Base-by-base conservation (phyloP, 1,139 yeast genomes). In the Schwanniomyces etchellsii region DNA sequence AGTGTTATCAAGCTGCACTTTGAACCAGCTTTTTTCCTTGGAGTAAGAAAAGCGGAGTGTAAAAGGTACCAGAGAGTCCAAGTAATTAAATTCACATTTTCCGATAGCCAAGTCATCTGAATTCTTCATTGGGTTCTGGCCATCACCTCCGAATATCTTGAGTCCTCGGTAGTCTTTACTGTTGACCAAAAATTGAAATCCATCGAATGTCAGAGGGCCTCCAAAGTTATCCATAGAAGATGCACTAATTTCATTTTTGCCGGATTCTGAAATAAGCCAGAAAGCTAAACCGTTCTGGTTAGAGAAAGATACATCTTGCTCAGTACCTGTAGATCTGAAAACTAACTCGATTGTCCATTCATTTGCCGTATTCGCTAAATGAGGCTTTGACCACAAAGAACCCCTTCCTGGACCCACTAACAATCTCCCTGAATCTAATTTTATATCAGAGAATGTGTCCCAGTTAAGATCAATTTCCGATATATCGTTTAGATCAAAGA, bases 1-100 rank as follows among this genome's bases (percentile, higher is more conserved):
- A 42, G 72, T 75, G 48, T 82, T 82, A 49, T 82, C 86, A 27
- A 80, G 55, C 42, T 82, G 86, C 12, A 81, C 67, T 42, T 79
- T 78, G 37, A 82, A 64, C 44, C 68, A 53, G 20, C 61, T 59
- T 17, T 40, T 38, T 1, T 38, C 24, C n/a, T 55, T 52, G 20
- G 76, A 68, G 44, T 79, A 81, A 2, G 81, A 72, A 10, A 81
- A 44, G 52, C 88, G 70, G n/a, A 81, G 34, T 1, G 83, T 78
- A 24, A 73, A 62, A 5, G 93, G 91, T 5, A 81, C 82, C 39
- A 74, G 73, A 0, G 85, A 75, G 42, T 75, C 78, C 48, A 81
- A 78, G 45, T 71, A 81, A 11, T 68, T 61, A 44, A 77, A 56
- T 14, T 61, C 55, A 57, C 85, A 79, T n/a, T 70, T 63, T 0